Percentiles rank a stretch among this genome's conserved stretches.
Conservation (phyloP, 768 basidiomycete species). For the Baorangia bicolor region DNA sequence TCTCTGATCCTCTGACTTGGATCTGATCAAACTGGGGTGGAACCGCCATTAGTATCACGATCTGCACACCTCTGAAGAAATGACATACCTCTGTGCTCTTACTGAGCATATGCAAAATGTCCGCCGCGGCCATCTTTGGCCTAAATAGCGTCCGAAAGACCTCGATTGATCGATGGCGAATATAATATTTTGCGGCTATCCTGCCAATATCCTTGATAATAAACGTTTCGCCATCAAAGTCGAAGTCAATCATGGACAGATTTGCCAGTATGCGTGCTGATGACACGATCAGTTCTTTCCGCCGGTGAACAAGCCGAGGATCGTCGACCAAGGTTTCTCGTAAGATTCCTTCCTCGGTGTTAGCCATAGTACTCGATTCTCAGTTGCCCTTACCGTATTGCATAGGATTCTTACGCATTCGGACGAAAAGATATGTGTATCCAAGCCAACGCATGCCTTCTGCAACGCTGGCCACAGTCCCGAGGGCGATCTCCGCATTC, state of each 20-base stretch:
- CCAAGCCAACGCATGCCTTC: constrained; percentile 95
- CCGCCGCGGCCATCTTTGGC: constrained; percentile 88
- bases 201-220: constrained; percentile 87
- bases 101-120: constrained; percentile 82
- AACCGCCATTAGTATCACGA: neutral
- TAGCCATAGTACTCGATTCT: neutral
- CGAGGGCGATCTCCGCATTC: constrained; percentile 93
- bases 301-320: constrained; percentile 66
- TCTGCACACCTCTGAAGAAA: neutral
- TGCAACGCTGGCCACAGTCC: constrained; percentile 82
- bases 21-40: constrained; percentile 83
- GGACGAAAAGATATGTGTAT: constrained; percentile 94
- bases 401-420: constrained; percentile 90
- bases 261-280: constrained; percentile 69
- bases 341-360: constrained; percentile 56
- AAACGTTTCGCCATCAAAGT: constrained; percentile 56
- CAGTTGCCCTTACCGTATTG: constrained; percentile 60
- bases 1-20: constrained; percentile 87
- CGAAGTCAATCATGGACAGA: constrained; percentile 80
- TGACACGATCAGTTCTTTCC: constrained; percentile 60
- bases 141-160: constrained; percentile 80
- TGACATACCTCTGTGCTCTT: constrained; percentile 81
- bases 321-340: constrained; percentile 69
- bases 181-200: constrained; percentile 96
- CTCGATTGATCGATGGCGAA: constrained; percentile 81